Evolutionary conservation across 139 green algal species (phyloP).

Genomic region (Chlamydomonas asymmetrica): DNA sequence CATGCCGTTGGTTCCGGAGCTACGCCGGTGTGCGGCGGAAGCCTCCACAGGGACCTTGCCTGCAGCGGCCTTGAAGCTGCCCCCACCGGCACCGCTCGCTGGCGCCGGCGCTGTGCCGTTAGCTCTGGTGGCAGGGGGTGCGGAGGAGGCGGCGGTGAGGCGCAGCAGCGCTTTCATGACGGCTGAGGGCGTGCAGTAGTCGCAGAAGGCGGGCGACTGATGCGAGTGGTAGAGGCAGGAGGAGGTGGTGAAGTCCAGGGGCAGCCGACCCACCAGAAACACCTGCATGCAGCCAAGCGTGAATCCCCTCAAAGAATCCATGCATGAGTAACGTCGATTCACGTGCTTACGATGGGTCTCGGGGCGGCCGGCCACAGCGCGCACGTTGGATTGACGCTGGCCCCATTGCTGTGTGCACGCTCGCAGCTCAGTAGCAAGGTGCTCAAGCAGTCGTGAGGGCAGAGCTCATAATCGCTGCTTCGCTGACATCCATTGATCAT

Average conservation of each 20-base stretch:
- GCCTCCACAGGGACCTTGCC: not conserved
- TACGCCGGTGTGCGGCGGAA: too few relatives aligned
- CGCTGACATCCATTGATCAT: too few relatives aligned
- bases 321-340: too few relatives aligned
- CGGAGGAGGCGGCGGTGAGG: slow-evolving; percentile 1
- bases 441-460: too few relatives aligned
- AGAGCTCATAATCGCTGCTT: too few relatives aligned
- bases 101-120: not conserved
- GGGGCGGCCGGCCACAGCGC: too few relatives aligned
- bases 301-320: too few relatives aligned
- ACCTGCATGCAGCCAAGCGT: slow-evolving; percentile 15
- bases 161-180: slow-evolving; percentile 31
- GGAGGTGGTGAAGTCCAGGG: slow-evolving; percentile 22
- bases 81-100: not conserved
- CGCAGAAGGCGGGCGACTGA: slow-evolving; percentile 25
- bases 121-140: not conserved
- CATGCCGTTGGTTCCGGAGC: too few relatives aligned
- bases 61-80: not conserved
- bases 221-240: slow-evolving; percentile 33
- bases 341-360: too few relatives aligned
- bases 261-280: slow-evolving; percentile 29
- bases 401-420: too few relatives aligned
- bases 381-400: too few relatives aligned
- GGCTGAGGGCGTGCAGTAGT: slow-evolving; percentile 34
- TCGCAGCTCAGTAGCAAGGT: too few relatives aligned